Conservation (phyloP, 2,329 filamentous ascomycete species). For the Talaromyces sp. region DNA sequence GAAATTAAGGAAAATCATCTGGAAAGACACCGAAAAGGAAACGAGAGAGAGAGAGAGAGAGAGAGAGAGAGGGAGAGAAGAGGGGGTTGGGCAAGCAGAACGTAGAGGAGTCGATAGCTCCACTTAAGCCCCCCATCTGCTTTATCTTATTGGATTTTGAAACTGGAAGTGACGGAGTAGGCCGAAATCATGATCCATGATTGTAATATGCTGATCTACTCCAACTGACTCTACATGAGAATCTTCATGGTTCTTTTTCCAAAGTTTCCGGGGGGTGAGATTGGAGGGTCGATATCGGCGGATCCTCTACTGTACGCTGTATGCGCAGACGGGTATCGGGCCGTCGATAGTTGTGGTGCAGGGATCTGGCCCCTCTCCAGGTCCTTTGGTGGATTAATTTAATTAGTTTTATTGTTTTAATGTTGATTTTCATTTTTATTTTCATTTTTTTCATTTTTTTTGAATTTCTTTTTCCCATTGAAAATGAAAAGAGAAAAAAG, state of each 20-base stretch:
- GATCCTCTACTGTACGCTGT: conserved; percentile 24
- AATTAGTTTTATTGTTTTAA: too few species aligned
- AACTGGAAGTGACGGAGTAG: not conserved
- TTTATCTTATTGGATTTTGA: not conserved
- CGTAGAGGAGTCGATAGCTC: not conserved
- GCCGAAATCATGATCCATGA: not conserved
- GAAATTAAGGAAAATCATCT: not conserved
- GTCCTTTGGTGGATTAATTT: conserved; percentile 2
- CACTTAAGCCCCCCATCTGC: not conserved
- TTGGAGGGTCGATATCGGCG: not conserved
- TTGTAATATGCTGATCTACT: too few species aligned
- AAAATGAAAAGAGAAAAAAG: too few species aligned
- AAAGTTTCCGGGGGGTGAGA: too few species aligned
- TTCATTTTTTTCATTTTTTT: too few species aligned
- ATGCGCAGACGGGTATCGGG: conserved; percentile 30
- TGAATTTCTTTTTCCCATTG: too few species aligned
- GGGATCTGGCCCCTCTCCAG: conserved; percentile 19
- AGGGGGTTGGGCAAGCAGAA: not conserved
- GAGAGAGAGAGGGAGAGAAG: conserved; percentile 1
- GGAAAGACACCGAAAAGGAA: not conserved
- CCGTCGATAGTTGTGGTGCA: conserved; percentile 32
- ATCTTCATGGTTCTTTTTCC: too few species aligned
- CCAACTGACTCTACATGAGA: too few species aligned
- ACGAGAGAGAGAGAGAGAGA: not conserved
- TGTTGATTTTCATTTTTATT: not conserved